Conservation (phyloP, 441 rosid genomes). For the Gossypium aridum region DNA sequence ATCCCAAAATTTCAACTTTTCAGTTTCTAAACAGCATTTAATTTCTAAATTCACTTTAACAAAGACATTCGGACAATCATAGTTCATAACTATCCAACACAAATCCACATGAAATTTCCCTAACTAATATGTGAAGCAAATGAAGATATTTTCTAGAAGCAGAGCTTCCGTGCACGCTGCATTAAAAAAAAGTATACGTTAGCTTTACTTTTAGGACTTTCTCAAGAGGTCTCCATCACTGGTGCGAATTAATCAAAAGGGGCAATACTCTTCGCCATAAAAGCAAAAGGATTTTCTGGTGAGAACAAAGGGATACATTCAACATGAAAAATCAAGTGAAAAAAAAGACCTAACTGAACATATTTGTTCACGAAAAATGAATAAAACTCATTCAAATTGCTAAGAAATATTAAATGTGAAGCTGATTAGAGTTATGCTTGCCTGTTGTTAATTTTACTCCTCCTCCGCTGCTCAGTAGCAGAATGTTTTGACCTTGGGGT, state of each 20-base stretch:
- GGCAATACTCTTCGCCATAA: too few relatives aligned
- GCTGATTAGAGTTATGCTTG: conserved; percentile 16
- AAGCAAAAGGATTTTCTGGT: not conserved
- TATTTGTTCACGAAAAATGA: too few relatives aligned
- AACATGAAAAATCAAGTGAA: not conserved
- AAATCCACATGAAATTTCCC: not conserved
- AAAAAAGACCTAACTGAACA: too few relatives aligned
- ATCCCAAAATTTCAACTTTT: not conserved
- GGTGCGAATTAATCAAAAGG: not conserved
- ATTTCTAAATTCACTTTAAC: not conserved
- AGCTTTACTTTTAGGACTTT: not conserved
- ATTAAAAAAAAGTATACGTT: too few relatives aligned
- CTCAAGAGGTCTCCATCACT: not conserved
- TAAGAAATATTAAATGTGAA: not conserved
- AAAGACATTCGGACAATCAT: not conserved
- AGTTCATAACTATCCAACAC: not conserved
- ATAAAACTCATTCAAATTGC: not conserved
- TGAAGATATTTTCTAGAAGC: not conserved
- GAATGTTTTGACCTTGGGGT: conserved; percentile 96
- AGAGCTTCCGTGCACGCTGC: not conserved
- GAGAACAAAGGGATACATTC: not conserved
- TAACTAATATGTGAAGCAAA: not conserved
- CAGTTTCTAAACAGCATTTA: not conserved
- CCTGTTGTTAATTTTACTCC: conserved; percentile 98
- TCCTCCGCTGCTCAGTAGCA: conserved; percentile 90